A percentile compares a stretch with the other conserved stretches of the same genome.
phyloP scores from a whole-genome alignment of 1,284 basidiomycete genomes.

The Sporisorium scitamineum region DNA sequence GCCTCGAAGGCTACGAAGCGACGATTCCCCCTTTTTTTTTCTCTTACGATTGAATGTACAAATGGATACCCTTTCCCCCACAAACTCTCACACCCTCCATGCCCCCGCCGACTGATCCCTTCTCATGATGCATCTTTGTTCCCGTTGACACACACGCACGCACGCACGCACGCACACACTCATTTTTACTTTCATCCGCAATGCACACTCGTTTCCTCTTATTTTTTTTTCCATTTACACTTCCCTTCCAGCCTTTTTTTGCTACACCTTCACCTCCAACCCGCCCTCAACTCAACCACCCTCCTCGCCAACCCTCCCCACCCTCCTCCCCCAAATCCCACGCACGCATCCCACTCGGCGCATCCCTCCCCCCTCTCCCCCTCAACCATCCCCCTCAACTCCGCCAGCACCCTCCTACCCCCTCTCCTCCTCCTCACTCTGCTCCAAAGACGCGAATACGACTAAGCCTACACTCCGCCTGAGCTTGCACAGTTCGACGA shows the following conservation, averaged over 20 bases:
- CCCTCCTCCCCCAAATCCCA: conserved; percentile 17
- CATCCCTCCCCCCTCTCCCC: conserved; percentile 12
- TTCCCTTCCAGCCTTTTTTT: neutral
- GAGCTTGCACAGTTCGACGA: conserved; percentile 31
- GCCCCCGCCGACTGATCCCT: too few relatives aligned
- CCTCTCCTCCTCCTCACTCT: conserved; percentile 1
- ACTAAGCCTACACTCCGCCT: conserved; percentile 25
- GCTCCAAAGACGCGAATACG: conserved; percentile 12
- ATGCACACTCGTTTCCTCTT: neutral
- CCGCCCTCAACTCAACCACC: conserved; percentile 10
- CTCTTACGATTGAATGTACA: too few relatives aligned
- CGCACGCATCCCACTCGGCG: conserved; percentile 40
- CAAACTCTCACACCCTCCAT: too few relatives aligned
- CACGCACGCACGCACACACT: conserved; percentile 4
- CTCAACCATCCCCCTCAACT: conserved; percentile 7
- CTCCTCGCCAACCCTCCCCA: conserved; percentile 11
- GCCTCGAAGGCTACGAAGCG: too few relatives aligned
- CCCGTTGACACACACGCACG: neutral
- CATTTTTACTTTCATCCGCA: neutral
- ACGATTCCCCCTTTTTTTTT: neutral
- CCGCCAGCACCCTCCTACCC: conserved; percentile 3
- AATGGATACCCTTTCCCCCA: too few relatives aligned
- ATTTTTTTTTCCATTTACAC: neutral
- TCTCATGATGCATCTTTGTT: conserved; percentile 1
- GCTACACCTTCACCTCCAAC: conserved; percentile 28